Conservation (phyloP, 2,329 filamentous ascomycete genomes). For the Aspergillus intermedius region DNA sequence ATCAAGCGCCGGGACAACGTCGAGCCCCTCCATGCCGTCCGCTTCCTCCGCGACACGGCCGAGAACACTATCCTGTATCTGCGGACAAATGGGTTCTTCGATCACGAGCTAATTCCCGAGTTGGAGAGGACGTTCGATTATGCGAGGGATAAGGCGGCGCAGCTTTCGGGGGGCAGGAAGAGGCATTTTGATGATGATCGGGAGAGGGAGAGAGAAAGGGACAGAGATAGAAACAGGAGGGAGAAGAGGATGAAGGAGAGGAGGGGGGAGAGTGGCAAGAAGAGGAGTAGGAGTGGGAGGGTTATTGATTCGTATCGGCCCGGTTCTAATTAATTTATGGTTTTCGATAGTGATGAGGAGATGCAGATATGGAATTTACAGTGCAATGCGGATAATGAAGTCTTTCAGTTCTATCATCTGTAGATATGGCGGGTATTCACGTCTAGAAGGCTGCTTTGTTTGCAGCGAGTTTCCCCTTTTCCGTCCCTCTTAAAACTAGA, state of each 20-base stretch:
- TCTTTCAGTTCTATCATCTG: too few relatives aligned
- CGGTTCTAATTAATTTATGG: neutral
- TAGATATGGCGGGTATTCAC: too few relatives aligned
- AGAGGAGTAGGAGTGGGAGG: neutral
- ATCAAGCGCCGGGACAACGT: constrained; percentile 18
- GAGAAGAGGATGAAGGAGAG: neutral
- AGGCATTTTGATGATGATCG: constrained; percentile 28
- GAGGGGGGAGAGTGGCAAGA: neutral
- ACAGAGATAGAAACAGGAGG: neutral
- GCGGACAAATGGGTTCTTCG: constrained; percentile 12
- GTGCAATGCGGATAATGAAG: too few relatives aligned
- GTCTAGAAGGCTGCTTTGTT: too few relatives aligned
- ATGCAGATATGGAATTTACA: neutral
- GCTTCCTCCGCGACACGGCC: constrained; percentile 40
- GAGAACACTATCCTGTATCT: constrained; percentile 36
- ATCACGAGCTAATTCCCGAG: constrained; percentile 26
- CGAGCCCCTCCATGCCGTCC: constrained; percentile 22
- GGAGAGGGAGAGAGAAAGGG: neutral
- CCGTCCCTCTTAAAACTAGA: neutral
- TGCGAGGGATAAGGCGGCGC: constrained; percentile 29
- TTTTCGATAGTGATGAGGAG: neutral
- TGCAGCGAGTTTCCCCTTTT: too few relatives aligned
- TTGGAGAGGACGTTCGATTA: constrained; percentile 26
- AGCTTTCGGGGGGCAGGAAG: constrained; percentile 33
- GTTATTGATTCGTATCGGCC: constrained; percentile 4